A percentile compares a stretch with the other conserved stretches of the same genome.
These are phyloP conservation scores for Alisma plantagoaquatica DNA, from an alignment of 106 monocot genomes.

Conservation along the genomic window DNA sequence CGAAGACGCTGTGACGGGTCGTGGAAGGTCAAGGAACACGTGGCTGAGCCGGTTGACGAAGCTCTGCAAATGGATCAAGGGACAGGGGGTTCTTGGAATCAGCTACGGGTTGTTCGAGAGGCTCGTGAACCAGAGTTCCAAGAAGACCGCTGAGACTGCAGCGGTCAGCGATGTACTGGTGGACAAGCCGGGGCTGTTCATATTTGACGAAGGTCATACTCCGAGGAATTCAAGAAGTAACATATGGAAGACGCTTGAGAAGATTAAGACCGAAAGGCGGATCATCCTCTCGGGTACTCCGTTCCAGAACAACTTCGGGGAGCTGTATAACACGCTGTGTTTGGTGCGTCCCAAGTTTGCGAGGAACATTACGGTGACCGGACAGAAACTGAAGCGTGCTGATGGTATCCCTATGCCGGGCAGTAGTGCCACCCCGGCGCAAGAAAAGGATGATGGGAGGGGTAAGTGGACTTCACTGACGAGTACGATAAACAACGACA, in stretches of 20 bases:
- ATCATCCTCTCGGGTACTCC: constrained; percentile 81
- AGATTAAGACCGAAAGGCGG: constrained; percentile 38
- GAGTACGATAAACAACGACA: constrained; percentile 13
- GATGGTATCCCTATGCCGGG: neutral
- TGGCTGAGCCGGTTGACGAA: constrained; percentile 21
- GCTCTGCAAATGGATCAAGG: constrained; percentile 38
- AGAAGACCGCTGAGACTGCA: neutral
- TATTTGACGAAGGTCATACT: constrained; percentile 84
- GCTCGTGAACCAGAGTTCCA: constrained; percentile 10
- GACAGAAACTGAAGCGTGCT: constrained; percentile 2
- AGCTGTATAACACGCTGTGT: constrained; percentile 59
- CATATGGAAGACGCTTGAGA: constrained; percentile 38
- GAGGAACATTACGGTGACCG: constrained; percentile 3
- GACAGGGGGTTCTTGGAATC: constrained; percentile 39
- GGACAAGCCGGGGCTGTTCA: constrained; percentile 43
- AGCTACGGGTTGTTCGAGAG: constrained; percentile 54
- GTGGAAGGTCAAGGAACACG: constrained; percentile 1
- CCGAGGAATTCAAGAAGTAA: constrained; percentile 50
- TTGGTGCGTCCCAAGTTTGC: constrained; percentile 56
- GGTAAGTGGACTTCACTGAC: constrained; percentile 27
- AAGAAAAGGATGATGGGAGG: constrained; percentile 22
- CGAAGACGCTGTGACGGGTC: constrained; percentile 22
- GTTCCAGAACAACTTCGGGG: constrained; percentile 76
- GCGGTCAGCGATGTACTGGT: constrained; percentile 19
- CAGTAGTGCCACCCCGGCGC: no score